Conservation (phyloP, 2,329 filamentous ascomycete genomes). For the Trichophyton verrucosum region DNA sequence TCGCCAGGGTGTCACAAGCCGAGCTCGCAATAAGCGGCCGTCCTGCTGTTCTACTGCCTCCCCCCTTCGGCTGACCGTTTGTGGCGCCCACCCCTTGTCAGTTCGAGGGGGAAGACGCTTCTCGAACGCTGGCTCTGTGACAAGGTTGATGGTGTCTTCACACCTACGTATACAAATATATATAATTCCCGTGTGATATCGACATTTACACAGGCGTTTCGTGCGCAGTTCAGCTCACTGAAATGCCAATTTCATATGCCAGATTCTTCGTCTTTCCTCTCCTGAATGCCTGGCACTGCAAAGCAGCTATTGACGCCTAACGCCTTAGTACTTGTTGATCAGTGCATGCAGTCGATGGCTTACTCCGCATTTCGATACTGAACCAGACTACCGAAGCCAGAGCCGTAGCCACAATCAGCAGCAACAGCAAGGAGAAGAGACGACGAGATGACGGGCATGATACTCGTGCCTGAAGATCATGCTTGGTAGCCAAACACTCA, state of each 20-base stretch:
- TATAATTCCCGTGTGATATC: neutral
- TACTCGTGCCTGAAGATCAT: neutral
- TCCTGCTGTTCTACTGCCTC: neutral
- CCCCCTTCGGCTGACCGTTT: neutral
- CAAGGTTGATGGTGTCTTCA: neutral
- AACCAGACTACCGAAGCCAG: neutral
- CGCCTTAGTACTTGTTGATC: neutral
- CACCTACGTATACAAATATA: neutral
- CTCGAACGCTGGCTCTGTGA: neutral
- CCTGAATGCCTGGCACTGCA: neutral
- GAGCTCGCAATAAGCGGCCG: neutral
- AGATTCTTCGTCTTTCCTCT: neutral
- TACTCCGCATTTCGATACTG: neutral
- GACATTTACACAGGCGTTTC: neutral
- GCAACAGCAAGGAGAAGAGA: neutral
- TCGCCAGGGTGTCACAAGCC: neutral
- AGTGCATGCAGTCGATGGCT: neutral
- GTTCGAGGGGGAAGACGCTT: neutral
- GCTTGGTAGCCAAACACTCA: neutral
- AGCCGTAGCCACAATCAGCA: neutral
- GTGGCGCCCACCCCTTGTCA: neutral
- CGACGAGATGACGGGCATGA: neutral
- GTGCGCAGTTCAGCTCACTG: neutral
- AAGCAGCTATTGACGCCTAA: neutral
- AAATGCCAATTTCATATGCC: too few relatives aligned